Conservation (phyloP, 2,329 filamentous ascomycete species). For the Verticillium longisporum region DNA sequence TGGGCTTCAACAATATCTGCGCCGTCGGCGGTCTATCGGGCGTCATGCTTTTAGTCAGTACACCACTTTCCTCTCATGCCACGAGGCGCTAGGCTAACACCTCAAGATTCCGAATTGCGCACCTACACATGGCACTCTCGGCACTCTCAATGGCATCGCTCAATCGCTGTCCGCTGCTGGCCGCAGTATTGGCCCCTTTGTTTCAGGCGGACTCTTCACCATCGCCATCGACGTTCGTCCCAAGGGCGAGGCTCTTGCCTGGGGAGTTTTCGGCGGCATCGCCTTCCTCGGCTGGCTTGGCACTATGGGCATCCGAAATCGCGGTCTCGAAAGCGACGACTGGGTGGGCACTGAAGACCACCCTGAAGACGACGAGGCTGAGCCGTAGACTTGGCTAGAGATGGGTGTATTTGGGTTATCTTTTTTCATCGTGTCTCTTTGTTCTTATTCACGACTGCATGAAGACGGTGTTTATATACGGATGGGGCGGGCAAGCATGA, state of each 20-base stretch:
- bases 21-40: conserved; percentile 86
- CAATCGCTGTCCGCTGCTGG: conserved; percentile 91
- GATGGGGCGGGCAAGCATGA: background rate
- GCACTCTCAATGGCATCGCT: conserved; percentile 86
- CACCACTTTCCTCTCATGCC: background rate
- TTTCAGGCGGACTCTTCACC: conserved; percentile 82
- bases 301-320: conserved; percentile 69
- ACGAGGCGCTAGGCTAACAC: conserved; percentile 1
- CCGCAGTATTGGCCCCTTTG: conserved; percentile 78
- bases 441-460: background rate
- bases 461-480: background rate
- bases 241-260: conserved; percentile 79
- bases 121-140: conserved; percentile 76
- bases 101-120: conserved; percentile 85
- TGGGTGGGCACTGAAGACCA: conserved; percentile 31
- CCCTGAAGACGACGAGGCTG: conserved; percentile 11
- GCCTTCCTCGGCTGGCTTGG: conserved; percentile 73
- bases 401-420: background rate
- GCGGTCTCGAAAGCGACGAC: conserved; percentile 53
- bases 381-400: background rate
- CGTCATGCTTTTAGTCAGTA: conserved; percentile 72
- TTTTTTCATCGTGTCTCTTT: background rate
- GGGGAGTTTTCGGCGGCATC: conserved; percentile 81
- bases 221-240: conserved; percentile 64
- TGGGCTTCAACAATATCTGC: conserved; percentile 85